Percentiles rank a stretch among this genome's conserved stretches.
These are phyloP conservation scores for Termitomyces sp. DNA, from an alignment of 768 basidiomycete species.

Conservation along the genomic window DNA sequence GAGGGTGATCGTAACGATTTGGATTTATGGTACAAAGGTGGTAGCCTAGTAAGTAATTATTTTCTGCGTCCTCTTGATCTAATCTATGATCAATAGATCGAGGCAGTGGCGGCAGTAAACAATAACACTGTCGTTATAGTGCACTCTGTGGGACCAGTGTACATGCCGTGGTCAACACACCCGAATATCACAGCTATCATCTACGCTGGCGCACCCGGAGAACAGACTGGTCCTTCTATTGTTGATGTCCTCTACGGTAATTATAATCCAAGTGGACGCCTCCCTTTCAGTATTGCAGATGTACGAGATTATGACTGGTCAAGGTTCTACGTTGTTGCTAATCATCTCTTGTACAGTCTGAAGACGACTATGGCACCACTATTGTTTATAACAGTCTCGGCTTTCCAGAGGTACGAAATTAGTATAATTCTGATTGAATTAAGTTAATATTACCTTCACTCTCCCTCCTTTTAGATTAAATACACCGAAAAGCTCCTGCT, in stretches of 20 bases:
- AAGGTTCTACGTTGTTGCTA: background rate
- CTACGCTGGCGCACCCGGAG: conserved; percentile 57
- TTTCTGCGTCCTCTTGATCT: conserved; percentile 5
- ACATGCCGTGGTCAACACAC: conserved; percentile 70
- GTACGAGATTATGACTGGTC: conserved; percentile 18
- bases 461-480: conserved; percentile 50
- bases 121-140: conserved; percentile 78
- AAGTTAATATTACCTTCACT: background rate
- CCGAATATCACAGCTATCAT: conserved; percentile 68
- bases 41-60: conserved; percentile 32
- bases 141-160: conserved; percentile 72
- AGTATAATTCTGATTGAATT: background rate
- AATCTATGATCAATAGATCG: conserved; percentile 26
- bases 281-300: conserved; percentile 74
- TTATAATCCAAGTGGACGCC: conserved; percentile 70
- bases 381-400: conserved; percentile 41
- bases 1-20: conserved; percentile 58
- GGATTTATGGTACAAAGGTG: conserved; percentile 54
- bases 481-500: conserved; percentile 63
- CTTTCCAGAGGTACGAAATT: conserved; percentile 13
- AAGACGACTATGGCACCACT: conserved; percentile 36
- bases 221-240: conserved; percentile 76
- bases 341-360: conserved; percentile 22
- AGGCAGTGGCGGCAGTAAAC: conserved; percentile 60
- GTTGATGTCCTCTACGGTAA: conserved; percentile 77